Conservation (phyloP, 257 asterid genomes). For the Echium plantagineum region DNA sequence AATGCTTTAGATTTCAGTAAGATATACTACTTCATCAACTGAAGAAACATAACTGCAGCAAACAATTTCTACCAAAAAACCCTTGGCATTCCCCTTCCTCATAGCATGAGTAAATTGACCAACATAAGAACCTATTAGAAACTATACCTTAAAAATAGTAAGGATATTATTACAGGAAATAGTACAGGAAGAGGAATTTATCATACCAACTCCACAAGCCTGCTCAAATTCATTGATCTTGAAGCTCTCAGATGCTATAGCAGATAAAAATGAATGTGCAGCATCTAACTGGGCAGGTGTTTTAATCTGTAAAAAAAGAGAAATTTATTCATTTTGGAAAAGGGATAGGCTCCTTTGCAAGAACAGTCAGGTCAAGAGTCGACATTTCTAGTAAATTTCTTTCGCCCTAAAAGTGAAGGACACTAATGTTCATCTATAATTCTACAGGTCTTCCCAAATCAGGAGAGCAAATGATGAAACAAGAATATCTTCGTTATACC, state of each 20-base stretch:
- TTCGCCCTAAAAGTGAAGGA: too few relatives aligned
- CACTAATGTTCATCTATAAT: too few relatives aligned
- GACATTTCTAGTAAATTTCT: too few relatives aligned
- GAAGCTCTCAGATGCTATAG: conserved; percentile 42
- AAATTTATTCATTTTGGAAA: conserved; percentile 1
- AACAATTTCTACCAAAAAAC: background rate
- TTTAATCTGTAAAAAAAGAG: conserved; percentile 40
- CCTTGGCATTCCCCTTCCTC: background rate
- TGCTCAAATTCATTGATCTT: conserved; percentile 51
- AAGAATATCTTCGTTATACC: too few relatives aligned
- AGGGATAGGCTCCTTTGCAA: background rate
- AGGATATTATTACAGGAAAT: background rate
- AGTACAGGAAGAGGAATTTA: background rate
- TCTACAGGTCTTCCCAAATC: too few relatives aligned
- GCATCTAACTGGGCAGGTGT: conserved; percentile 77
- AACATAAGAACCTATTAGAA: background rate
- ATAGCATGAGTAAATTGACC: background rate
- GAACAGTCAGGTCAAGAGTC: background rate
- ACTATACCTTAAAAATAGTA: background rate
- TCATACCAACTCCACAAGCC: conserved; percentile 88
- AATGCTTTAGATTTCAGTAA: too few relatives aligned
- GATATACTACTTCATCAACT: background rate
- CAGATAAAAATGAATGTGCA: conserved; percentile 50
- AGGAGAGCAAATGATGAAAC: too few relatives aligned
- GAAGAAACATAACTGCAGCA: background rate